These are phyloP conservation scores for Linnemannia hyalina DNA, from an alignment of 192 early-diverging fungal genomes.

Conservation along the genomic window DNA sequence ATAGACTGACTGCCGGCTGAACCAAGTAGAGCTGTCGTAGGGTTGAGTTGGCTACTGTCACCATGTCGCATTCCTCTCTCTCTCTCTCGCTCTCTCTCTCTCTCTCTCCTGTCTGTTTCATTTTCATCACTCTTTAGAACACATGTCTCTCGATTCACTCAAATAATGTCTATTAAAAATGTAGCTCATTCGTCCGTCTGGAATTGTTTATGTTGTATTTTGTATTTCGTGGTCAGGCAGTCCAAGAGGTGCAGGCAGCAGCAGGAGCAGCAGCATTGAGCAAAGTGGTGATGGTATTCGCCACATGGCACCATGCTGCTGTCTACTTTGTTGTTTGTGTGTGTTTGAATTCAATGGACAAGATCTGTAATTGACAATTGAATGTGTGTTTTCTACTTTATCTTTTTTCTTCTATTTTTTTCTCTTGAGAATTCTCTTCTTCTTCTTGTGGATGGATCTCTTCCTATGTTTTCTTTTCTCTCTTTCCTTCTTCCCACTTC, in stretches of 20 bases:
- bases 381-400: background rate
- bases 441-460: background rate
- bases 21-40: background rate
- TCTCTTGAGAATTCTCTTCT: background rate
- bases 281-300: background rate
- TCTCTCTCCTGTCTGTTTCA: background rate
- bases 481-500: background rate
- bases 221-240: no score
- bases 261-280: no score
- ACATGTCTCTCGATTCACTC: background rate
- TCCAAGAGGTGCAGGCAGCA: no score
- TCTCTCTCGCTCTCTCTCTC: no score
- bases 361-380: background rate
- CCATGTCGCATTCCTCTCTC: background rate
- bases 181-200: background rate
- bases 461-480: background rate
- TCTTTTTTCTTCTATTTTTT: background rate
- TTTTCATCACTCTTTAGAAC: background rate
- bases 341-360: background rate
- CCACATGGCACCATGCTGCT: conserved; percentile 4
- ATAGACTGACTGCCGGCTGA: background rate
- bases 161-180: background rate
- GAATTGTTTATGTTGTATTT: no score
- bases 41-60: background rate
- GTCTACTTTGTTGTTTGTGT: background rate